These are phyloP conservation scores for Penicillium crustosum DNA, from an alignment of 2,329 filamentous ascomycete species.

Conservation along the genomic window DNA sequence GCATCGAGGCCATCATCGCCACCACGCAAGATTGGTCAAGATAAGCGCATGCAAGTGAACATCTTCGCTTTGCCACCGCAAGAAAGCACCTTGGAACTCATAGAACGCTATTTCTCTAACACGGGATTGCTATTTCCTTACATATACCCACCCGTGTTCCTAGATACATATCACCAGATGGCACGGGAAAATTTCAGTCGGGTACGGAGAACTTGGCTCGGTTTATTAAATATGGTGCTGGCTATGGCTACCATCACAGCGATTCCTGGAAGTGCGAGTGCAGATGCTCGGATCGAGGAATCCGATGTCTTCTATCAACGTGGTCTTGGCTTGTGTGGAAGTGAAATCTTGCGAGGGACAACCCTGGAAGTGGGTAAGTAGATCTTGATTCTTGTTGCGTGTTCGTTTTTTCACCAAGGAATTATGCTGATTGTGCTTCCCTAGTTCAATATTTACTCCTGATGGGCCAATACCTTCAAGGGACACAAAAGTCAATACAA, in stretches of 20 bases:
- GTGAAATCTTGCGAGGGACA: conserved; percentile 22
- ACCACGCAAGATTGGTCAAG: not conserved
- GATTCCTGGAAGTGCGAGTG: conserved; percentile 4
- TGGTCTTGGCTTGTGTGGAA: conserved; percentile 23
- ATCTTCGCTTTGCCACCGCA: conserved; percentile 19
- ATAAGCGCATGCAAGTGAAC: not conserved
- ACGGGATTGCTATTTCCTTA: conserved; percentile 34
- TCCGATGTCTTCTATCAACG: conserved; percentile 25
- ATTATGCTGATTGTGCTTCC: not conserved
- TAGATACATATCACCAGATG: conserved; percentile 28
- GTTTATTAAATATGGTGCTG: conserved; percentile 32
- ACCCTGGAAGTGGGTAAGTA: conserved; percentile 27
- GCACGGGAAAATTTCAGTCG: conserved; percentile 19
- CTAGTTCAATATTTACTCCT: conserved; percentile 53
- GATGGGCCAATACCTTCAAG: conserved; percentile 54
- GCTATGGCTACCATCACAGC: conserved; percentile 29
- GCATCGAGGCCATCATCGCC: conserved; percentile 19
- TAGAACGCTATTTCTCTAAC: conserved; percentile 25
- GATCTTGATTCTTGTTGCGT: not conserved
- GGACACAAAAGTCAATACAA: conserved; percentile 54
- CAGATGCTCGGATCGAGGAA: conserved; percentile 13
- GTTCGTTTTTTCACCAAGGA: too few relatives aligned
- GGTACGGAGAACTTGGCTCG: conserved; percentile 34
- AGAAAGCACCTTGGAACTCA: conserved; percentile 16
- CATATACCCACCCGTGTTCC: conserved; percentile 28